Evolutionary conservation across 345 rosid genomes (phyloP), one percentile per base, ranked within the genome.

Genomic region (Bruguiera sexangula): DNA sequence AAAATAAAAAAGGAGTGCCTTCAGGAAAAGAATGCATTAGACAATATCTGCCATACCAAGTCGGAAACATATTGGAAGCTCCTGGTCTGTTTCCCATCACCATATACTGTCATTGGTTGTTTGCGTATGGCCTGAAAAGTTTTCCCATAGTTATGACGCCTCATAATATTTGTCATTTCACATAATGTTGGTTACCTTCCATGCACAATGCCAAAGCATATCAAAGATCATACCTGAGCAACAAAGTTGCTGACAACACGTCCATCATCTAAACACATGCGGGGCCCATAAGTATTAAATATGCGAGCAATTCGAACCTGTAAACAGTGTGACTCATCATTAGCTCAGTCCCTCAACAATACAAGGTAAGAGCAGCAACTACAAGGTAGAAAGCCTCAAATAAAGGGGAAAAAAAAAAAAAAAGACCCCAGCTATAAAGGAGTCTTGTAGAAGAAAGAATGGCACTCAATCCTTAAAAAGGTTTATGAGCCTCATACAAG

Each of bases 181-280:
- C n/a, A 30, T 46, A 65, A 48, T 13, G 24, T 29, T 27, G 30
- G 22, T 0, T 20, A 30, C 54, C 5, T 39, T 51, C 19, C 7
- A 10, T 36, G 24, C 20, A 36, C 51, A 34, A 50, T 26, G 76
- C 60, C n/a, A 60, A 10, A 10, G 29, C 46, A 7, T 55, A n/a
- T 27, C 56, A 69, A 55, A 69, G 85, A 9, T 53, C 50, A 43
- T 58, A 77, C 99, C 98, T 95, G 99, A 51, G 99, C 96, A 72
- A 95, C 97, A 75, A 95, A 92, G 81, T 95, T 95, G 87, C 99
- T 95, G 79, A 95, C 99, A 75, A 95, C 99, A 63, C 98, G 99
- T 24, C 99, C 99, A 82, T 95, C 99, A 74, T 95, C 99, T 52
- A 95, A 85, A 76, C 99, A 92, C 98, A 95, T 95, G 58, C 98